Evolutionary conservation across 108 stramenopile species (phyloP).

Genomic region (Licmophora abbreviata): DNA sequence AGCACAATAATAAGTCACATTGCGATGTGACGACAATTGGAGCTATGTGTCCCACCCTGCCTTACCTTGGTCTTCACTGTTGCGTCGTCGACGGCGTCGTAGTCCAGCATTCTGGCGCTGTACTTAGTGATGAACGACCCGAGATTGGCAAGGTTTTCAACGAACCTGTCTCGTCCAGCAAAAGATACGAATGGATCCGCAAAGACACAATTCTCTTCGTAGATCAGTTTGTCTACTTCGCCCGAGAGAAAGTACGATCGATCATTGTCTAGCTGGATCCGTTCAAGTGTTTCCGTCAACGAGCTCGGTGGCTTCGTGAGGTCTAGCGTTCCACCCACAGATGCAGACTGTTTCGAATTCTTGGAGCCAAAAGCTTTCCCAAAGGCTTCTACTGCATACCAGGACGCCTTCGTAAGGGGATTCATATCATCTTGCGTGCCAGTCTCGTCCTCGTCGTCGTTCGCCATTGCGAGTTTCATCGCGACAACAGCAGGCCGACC

Average conservation of each 20-base stretch:
- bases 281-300: slow-evolving; percentile 54
- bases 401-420: slow-evolving; percentile 60
- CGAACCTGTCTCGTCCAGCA: slow-evolving; percentile 75
- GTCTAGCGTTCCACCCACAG: not conserved
- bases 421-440: slow-evolving; percentile 33
- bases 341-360: not conserved
- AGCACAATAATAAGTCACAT: not conserved
- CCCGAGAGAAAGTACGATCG: slow-evolving; percentile 83
- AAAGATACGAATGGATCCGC: slow-evolving; percentile 89
- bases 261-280: slow-evolving; percentile 78
- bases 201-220: slow-evolving; percentile 77
- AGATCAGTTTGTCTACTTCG: slow-evolving; percentile 68
- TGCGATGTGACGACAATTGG: not conserved
- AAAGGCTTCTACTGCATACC: slow-evolving; percentile 81
- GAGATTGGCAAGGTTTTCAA: slow-evolving; percentile 80
- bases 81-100: slow-evolving; percentile 28
- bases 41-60: slow-evolving; percentile 14
- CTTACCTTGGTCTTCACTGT: slow-evolving; percentile 14
- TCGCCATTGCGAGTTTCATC: no score
- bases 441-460: slow-evolving; percentile 6
- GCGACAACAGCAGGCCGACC: no score
- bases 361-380: slow-evolving; percentile 55
- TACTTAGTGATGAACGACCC: slow-evolving; percentile 84
- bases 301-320: slow-evolving; percentile 5
- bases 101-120: slow-evolving; percentile 49